Conservation (phyloP, 345 rosid genomes). For the Firmiana major region DNA sequence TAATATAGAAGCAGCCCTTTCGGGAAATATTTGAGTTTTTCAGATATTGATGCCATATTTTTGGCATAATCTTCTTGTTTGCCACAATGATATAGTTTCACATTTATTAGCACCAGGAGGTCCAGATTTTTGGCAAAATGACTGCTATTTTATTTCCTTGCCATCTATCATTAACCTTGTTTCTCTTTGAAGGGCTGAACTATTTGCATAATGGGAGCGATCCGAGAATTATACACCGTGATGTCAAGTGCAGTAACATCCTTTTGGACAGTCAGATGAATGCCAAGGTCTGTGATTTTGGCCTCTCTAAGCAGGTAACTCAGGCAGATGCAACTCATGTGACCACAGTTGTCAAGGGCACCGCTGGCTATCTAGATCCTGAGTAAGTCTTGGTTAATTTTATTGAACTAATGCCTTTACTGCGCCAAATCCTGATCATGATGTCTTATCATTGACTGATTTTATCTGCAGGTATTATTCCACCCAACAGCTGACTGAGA, state of each 20-base stretch:
- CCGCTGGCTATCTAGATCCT: slow-evolving; percentile 95
- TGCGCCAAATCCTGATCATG: neutral
- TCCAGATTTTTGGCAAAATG: neutral
- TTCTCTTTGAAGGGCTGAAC: slow-evolving; percentile 59
- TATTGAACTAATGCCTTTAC: neutral
- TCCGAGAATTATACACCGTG: slow-evolving; percentile 86
- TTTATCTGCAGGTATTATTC: slow-evolving; percentile 53
- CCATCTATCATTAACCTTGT: neutral
- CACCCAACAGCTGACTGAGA: slow-evolving; percentile 86
- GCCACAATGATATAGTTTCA: neutral
- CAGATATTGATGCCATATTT: neutral
- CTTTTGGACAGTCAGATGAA: slow-evolving; percentile 81
- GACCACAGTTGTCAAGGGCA: slow-evolving; percentile 88
- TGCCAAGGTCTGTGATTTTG: slow-evolving; percentile 73
- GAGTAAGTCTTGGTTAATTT: slow-evolving; percentile 44
- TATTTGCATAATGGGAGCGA: slow-evolving; percentile 86
- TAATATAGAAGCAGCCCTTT: neutral
- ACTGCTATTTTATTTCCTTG: neutral
- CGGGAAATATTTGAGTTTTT: neutral
- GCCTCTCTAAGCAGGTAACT: slow-evolving; percentile 70
- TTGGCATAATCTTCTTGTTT: neutral
- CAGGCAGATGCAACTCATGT: slow-evolving; percentile 79
- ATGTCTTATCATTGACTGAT: neutral
- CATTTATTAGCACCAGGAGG: neutral
- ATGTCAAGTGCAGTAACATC: slow-evolving; percentile 83